These are phyloP conservation scores for Cenchrus fungigraminus DNA, from an alignment of 176 grass and related monocot genomes.

Conservation along the genomic window DNA sequence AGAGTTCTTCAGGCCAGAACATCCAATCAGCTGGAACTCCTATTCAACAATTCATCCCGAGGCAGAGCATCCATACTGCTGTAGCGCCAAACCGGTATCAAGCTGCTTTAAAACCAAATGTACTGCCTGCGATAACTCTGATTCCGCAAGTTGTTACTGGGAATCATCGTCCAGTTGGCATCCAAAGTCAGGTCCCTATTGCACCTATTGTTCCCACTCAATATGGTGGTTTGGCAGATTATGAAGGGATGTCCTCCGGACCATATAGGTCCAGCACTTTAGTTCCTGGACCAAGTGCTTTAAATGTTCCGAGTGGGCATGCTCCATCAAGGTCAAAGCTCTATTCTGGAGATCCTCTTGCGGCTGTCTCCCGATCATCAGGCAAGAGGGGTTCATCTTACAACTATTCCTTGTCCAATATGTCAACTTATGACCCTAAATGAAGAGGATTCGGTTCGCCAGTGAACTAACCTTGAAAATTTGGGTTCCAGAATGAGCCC, in stretches of 20 bases:
- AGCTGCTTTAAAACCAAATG: slow-evolving; percentile 34
- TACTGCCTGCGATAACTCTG: neutral
- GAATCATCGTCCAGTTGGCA: slow-evolving; percentile 33
- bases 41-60: slow-evolving; percentile 8
- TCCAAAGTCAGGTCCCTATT: slow-evolving; percentile 21
- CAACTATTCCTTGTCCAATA: slow-evolving; percentile 58
- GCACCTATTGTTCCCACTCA: neutral
- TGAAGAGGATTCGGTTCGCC: neutral
- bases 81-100: slow-evolving; percentile 23
- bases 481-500: neutral
- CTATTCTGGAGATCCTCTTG: slow-evolving; percentile 50
- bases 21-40: neutral
- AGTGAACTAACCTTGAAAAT: neutral
- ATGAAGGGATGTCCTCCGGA: neutral
- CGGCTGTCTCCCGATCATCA: slow-evolving; percentile 30
- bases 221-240: slow-evolving; percentile 30
- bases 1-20: slow-evolving; percentile 28
- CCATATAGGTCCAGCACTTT: neutral
- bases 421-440: slow-evolving; percentile 55
- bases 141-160: neutral
- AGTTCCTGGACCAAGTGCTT: slow-evolving; percentile 31
- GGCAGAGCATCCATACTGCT: slow-evolving; percentile 4
- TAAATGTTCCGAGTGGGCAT: slow-evolving; percentile 27
- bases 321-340: slow-evolving; percentile 37
- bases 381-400: slow-evolving; percentile 58